These are phyloP conservation scores for Hypoxylon lienhwacheense DNA, from an alignment of 495 filamentous ascomycete species.

Conservation along the genomic window DNA sequence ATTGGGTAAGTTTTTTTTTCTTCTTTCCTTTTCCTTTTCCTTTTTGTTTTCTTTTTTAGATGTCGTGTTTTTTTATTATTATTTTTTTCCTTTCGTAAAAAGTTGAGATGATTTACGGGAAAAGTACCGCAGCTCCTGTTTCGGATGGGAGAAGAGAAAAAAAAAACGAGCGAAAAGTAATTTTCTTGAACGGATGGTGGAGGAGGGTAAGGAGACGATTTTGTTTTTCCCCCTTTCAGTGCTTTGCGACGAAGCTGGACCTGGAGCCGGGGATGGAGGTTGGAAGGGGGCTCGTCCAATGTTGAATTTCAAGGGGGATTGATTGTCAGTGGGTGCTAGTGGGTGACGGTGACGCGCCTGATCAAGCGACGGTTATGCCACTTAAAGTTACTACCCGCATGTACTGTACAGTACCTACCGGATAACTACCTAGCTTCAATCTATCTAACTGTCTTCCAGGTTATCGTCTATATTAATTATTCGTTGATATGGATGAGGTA, in stretches of 20 bases:
- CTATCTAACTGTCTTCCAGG: too few species aligned
- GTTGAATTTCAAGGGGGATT: constrained; percentile 26
- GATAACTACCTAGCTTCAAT: too few species aligned
- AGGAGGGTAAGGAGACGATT: constrained; percentile 28
- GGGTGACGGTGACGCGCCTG: constrained; percentile 27
- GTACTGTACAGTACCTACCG: constrained; percentile 1
- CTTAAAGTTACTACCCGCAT: constrained; percentile 3
- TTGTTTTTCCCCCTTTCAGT: constrained; percentile 31
- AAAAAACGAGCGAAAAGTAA: constrained; percentile 27
- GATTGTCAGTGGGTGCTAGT: constrained; percentile 13
- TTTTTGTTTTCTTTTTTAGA: too few species aligned
- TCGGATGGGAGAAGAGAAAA: constrained; percentile 1
- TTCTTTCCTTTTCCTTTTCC: too few species aligned
- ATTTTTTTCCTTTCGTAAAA: not conserved
- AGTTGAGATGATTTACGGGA: too few species aligned
- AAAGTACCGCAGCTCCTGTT: not conserved
- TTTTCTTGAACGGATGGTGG: constrained; percentile 20
- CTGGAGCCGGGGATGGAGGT: constrained; percentile 24
- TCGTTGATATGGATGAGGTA: too few species aligned
- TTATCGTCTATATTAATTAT: too few species aligned
- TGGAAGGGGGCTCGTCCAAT: constrained; percentile 34
- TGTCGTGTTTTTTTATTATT: constrained; percentile 10
- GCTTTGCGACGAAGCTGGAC: constrained; percentile 22
- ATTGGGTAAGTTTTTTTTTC: too few species aligned
- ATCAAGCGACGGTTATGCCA: constrained; percentile 23